Evolutionary conservation across 2,329 filamentous ascomycete genomes (phyloP).

Genomic region (Fusarium incarnatum): DNA sequence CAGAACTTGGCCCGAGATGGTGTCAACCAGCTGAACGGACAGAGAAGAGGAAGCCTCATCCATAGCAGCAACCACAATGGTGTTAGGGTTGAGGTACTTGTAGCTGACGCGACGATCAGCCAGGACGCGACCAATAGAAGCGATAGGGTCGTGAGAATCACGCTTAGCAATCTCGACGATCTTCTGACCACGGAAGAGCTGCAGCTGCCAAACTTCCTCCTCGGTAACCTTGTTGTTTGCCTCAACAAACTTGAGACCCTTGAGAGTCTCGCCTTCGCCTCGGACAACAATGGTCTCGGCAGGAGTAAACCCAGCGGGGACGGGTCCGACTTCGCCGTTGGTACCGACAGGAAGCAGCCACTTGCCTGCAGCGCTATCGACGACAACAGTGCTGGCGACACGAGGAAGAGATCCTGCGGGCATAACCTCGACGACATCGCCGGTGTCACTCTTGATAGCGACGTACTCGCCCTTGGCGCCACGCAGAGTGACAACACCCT

Average conservation of each 20-base stretch:
- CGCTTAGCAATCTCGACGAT: conserved; percentile 76
- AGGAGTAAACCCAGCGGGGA: conserved; percentile 60
- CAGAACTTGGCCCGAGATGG: conserved; percentile 84
- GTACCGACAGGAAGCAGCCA: conserved; percentile 66
- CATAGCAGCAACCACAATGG: conserved; percentile 78
- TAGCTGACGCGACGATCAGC: conserved; percentile 94
- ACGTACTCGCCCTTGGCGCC: conserved; percentile 72
- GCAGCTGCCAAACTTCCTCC: conserved; percentile 77
- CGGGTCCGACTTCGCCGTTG: conserved; percentile 60
- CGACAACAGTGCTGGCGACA: conserved; percentile 59
- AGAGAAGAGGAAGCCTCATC: conserved; percentile 69
- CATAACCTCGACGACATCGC: conserved; percentile 61
- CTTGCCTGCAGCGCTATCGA: conserved; percentile 64
- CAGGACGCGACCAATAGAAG: conserved; percentile 93
- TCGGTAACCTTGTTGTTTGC: conserved; percentile 57
- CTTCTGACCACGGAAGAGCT: conserved; percentile 72
- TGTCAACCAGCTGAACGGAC: conserved; percentile 84
- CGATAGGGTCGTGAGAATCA: conserved; percentile 84
- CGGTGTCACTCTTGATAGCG: conserved; percentile 64
- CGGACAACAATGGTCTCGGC: conserved; percentile 67
- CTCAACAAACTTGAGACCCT: conserved; percentile 65
- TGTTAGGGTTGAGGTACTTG: conserved; percentile 94
- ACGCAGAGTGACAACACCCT: conserved; percentile 68
- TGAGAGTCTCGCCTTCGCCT: conserved; percentile 61
- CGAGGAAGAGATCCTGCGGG: conserved; percentile 48